phyloP scores from a whole-genome alignment of 169 alveolate genomes.

The Eimeria falciformis region DNA sequence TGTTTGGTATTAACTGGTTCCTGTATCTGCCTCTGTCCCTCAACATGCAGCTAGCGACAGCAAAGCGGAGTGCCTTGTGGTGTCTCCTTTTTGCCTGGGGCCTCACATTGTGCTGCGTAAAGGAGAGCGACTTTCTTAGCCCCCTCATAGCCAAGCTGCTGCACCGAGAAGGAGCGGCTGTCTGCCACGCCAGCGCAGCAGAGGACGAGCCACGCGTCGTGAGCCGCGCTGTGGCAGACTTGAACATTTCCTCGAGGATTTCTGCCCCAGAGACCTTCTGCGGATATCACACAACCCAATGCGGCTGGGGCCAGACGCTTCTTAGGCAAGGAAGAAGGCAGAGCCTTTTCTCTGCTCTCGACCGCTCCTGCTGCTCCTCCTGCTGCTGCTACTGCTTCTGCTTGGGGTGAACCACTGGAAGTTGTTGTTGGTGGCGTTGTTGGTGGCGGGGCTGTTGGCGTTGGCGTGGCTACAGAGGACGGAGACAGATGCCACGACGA shows the following conservation, averaged over 20 bases:
- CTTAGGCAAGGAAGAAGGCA: too few species aligned
- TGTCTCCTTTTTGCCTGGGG: too few species aligned
- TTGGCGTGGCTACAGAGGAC: constrained; percentile 10
- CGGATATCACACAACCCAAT: constrained; percentile 51
- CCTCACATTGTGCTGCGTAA: constrained; percentile 59
- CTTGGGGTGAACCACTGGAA: background rate
- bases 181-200: constrained; percentile 58
- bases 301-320: constrained; percentile 47
- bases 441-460: background rate
- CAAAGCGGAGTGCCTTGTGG: too few species aligned
- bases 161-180: constrained; percentile 56
- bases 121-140: constrained; percentile 61
- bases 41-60: too few species aligned
- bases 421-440: background rate
- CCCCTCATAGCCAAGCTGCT: constrained; percentile 57
- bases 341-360: too few species aligned
- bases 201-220: constrained; percentile 64
- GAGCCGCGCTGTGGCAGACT: constrained; percentile 53
- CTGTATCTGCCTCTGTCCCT: too few species aligned
- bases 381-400: background rate
- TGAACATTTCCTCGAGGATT: constrained; percentile 50
- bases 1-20: too few species aligned
- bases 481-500: constrained; percentile 17
- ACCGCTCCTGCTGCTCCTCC: constrained; percentile 15
- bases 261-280: constrained; percentile 55